phyloP scores from a whole-genome alignment of 805 yeast genomes.

The Ogataea pignaliae region DNA sequence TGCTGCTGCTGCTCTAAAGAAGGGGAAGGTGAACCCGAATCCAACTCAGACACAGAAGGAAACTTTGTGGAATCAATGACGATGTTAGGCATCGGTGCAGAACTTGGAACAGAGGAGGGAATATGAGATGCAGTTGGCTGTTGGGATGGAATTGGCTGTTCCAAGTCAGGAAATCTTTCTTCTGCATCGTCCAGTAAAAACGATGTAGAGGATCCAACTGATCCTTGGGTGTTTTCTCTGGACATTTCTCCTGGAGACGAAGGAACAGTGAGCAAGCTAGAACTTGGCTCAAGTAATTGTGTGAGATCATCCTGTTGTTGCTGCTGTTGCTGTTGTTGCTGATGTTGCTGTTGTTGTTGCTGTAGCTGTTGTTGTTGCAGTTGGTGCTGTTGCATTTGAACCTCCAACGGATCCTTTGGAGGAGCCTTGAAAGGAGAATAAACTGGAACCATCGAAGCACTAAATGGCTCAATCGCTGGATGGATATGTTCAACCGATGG shows the following conservation, averaged over 20 bases:
- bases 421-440: constrained; percentile 31
- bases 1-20: neutral
- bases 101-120: neutral
- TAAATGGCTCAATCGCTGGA: constrained; percentile 27
- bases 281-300: constrained; percentile 7
- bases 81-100: constrained; percentile 8
- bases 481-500: constrained; percentile 24
- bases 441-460: constrained; percentile 27
- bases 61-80: constrained; percentile 5
- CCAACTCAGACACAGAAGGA: neutral
- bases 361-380: constrained; percentile 22
- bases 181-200: constrained; percentile 38
- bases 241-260: constrained; percentile 14
- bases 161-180: constrained; percentile 39
- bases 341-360: constrained; percentile 38
- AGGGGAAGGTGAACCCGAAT: neutral
- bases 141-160: constrained; percentile 2
- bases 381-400: constrained; percentile 36
- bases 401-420: constrained; percentile 41
- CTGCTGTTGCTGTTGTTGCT: constrained; percentile 18
- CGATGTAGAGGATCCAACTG: constrained; percentile 2
- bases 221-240: constrained; percentile 2
- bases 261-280: constrained; percentile 14
- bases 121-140: neutral
- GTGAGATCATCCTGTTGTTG: constrained; percentile 12